Percentiles rank a stretch among this genome's conserved stretches.
phyloP scores from a whole-genome alignment of 2,329 filamentous ascomycete species.

The Ceratocystiopsis minuta region DNA sequence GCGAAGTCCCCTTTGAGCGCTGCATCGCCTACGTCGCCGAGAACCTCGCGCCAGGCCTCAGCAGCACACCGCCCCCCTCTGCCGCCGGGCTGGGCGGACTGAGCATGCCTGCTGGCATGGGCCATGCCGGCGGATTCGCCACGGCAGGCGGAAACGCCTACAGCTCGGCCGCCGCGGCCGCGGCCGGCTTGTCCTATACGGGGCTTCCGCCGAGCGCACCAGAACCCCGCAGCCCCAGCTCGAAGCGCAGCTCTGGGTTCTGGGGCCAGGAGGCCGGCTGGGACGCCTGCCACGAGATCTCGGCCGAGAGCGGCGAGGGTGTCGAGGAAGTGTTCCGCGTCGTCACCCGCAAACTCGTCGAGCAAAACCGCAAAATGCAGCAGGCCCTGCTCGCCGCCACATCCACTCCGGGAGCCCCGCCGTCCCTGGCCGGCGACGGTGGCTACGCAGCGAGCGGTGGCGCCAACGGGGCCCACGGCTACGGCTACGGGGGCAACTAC shows the following conservation, averaged over 20 bases:
- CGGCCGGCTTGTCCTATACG: background rate
- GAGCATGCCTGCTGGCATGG: conserved; percentile 1
- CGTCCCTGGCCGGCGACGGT: conserved; percentile 10
- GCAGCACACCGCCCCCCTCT: conserved; percentile 49
- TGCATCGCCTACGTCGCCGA: conserved; percentile 94
- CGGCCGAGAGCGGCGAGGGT: conserved; percentile 81
- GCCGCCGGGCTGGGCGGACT: conserved; percentile 14
- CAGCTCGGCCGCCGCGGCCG: too few species aligned
- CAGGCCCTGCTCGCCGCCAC: conserved; percentile 38
- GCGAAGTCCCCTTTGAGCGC: conserved; percentile 82
- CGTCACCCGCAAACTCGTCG: conserved; percentile 42
- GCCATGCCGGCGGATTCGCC: too few species aligned
- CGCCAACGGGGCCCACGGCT: background rate
- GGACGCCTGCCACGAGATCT: conserved; percentile 96
- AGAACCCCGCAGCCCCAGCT: conserved; percentile 41
- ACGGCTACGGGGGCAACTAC: conserved; percentile 18
- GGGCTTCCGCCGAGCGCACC: conserved; percentile 8
- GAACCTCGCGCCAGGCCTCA: conserved; percentile 57
- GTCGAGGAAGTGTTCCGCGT: conserved; percentile 89
- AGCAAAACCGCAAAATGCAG: conserved; percentile 46
- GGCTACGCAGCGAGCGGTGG: background rate
- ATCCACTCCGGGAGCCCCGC: conserved; percentile 25
- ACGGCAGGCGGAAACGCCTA: too few species aligned
- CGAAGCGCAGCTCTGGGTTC: conserved; percentile 54
- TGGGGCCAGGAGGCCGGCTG: conserved; percentile 90